These are phyloP conservation scores for Barnettozyma vustinii DNA, from an alignment of 805 yeast species.

Conservation along the genomic window DNA sequence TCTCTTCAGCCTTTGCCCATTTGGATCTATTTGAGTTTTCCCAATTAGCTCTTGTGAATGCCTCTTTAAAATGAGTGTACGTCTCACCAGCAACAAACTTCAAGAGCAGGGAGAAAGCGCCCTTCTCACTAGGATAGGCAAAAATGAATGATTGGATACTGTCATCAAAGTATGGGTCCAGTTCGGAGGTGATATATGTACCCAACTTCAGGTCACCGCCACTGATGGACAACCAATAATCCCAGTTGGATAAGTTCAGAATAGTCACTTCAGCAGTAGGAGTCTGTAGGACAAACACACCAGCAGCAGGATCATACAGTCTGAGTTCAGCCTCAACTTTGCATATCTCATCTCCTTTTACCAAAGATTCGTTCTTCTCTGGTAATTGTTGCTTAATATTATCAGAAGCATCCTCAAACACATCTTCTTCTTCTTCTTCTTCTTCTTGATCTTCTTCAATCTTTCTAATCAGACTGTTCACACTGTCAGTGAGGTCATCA, in stretches of 20 bases:
- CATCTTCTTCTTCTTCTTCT: conserved; percentile 25
- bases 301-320: conserved; percentile 48
- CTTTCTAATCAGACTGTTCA: conserved; percentile 3
- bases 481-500: conserved; percentile 9
- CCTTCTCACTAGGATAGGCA: conserved; percentile 39
- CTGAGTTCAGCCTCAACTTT: conserved; percentile 33
- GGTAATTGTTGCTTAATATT: conserved; percentile 13
- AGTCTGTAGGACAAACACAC: conserved; percentile 35
- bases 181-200: conserved; percentile 37
- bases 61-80: conserved; percentile 47
- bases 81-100: conserved; percentile 39
- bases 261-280: conserved; percentile 29
- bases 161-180: conserved; percentile 64
- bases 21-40: conserved; percentile 47
- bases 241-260: conserved; percentile 42
- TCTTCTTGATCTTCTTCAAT: conserved; percentile 15
- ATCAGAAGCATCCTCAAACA: conserved; percentile 24
- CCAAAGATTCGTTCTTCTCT: conserved; percentile 10
- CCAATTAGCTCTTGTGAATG: conserved; percentile 52
- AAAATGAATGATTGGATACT: conserved; percentile 57
- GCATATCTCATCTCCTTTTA: conserved; percentile 24
- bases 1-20: conserved; percentile 39
- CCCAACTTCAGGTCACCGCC: conserved; percentile 31
- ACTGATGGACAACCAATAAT: conserved; percentile 46
- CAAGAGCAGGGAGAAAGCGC: conserved; percentile 55